Evolutionary conservation across 1,139 yeast genomes (phyloP).

Genomic region (Pichia sp.): DNA sequence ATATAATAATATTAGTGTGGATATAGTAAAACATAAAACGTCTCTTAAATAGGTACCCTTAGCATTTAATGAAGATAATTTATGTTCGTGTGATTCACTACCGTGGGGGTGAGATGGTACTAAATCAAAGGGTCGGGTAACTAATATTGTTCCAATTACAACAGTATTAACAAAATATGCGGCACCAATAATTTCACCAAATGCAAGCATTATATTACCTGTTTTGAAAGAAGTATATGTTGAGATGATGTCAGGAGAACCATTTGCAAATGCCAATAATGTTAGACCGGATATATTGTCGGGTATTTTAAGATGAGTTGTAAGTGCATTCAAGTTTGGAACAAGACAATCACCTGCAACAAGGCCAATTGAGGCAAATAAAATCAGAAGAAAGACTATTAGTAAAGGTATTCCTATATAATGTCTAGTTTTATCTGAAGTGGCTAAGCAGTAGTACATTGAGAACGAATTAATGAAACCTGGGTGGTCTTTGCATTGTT

Average conservation of each 20-base stretch:
- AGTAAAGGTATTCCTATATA: conserved; percentile 21
- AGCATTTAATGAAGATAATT: conserved; percentile 18
- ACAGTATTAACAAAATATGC: conserved; percentile 48
- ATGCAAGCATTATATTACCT: conserved; percentile 43
- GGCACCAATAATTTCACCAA: conserved; percentile 54
- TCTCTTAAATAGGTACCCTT: conserved; percentile 47
- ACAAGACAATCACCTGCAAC: conserved; percentile 52
- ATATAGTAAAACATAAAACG: conserved; percentile 42
- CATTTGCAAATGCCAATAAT: conserved; percentile 53
- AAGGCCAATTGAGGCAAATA: conserved; percentile 43
- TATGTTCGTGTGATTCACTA: conserved; percentile 8
- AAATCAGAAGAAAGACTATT: conserved; percentile 25
- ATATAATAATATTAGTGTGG: conserved; percentile 37
- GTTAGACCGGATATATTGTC: conserved; percentile 56
- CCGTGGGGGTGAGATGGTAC: conserved; percentile 9
- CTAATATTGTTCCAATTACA: conserved; percentile 45
- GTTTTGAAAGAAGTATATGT: conserved; percentile 47
- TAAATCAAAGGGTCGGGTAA: conserved; percentile 45
- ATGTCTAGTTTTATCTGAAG: conserved; percentile 18
- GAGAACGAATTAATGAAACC: conserved; percentile 40
- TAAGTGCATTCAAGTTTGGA: conserved; percentile 48
- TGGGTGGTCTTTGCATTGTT: conserved; percentile 37
- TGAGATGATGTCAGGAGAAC: conserved; percentile 52
- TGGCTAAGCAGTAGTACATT: conserved; percentile 35
- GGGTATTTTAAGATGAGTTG: conserved; percentile 41